Conservation (phyloP, 441 rosid genomes). For the Syzygium syzygioides region DNA sequence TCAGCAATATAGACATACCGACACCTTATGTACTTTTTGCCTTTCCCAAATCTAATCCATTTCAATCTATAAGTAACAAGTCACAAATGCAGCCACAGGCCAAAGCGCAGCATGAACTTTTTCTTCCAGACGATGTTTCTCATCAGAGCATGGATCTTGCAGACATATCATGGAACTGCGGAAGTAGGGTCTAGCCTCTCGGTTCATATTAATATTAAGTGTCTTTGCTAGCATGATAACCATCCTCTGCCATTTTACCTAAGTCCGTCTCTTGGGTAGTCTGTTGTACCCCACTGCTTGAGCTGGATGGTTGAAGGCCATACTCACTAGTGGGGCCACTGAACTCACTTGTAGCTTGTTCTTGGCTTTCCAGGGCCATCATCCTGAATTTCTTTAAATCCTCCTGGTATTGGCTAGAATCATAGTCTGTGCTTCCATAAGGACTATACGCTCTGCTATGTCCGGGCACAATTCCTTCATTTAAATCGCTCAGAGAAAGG, state of each 20-base stretch:
- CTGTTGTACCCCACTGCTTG: slow-evolving; percentile 1
- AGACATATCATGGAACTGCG: not conserved
- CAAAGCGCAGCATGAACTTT: not conserved
- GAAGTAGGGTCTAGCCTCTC: not conserved
- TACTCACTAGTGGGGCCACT: not conserved
- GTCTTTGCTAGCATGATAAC: not conserved
- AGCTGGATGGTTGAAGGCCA: slow-evolving; percentile 1
- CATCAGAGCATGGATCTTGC: not conserved
- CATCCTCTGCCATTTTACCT: not conserved
- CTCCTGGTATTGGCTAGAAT: not conserved
- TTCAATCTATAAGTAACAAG: not conserved
- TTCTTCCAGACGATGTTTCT: not conserved
- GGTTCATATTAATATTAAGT: not conserved
- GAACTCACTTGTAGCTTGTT: not conserved
- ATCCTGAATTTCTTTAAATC: slow-evolving; percentile 5
- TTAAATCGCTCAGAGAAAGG: not conserved
- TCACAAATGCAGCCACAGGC: not conserved
- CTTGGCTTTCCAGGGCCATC: slow-evolving; percentile 1
- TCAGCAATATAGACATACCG: not conserved
- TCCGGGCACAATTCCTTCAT: not conserved
- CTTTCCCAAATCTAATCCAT: not conserved
- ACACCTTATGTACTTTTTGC: not conserved
- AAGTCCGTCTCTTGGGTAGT: not conserved
- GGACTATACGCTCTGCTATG: not conserved
- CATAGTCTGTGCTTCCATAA: slow-evolving; percentile 3